Conservation (phyloP, 2,329 filamentous ascomycete genomes). For the Colletotrichum higginsianum region DNA sequence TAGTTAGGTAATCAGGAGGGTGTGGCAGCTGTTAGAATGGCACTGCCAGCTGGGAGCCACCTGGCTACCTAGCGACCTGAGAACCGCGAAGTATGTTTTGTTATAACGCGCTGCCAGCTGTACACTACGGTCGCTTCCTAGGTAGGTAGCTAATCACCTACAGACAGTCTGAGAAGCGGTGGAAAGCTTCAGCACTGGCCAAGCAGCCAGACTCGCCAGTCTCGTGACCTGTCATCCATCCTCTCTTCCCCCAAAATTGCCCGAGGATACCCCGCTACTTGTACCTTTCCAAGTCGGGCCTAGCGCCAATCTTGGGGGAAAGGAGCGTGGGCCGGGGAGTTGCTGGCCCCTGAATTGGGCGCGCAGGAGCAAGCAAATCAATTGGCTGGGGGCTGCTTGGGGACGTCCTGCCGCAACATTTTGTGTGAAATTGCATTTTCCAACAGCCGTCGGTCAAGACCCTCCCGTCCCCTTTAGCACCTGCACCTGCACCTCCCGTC, state of each 20-base stretch:
- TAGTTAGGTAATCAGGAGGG: neutral
- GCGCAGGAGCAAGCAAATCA: constrained; percentile 34
- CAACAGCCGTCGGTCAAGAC: constrained; percentile 44
- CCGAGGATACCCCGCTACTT: constrained; percentile 36
- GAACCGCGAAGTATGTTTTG: constrained; percentile 29
- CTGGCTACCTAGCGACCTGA: neutral
- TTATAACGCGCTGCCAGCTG: neutral
- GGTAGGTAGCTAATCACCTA: too few species aligned
- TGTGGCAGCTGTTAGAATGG: neutral
- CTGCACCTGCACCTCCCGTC: constrained; percentile 43
- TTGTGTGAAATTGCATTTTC: constrained; percentile 58
- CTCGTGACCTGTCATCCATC: constrained; percentile 41
- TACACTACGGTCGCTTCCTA: too few species aligned
- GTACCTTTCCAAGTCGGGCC: neutral
- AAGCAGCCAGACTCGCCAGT: constrained; percentile 9
- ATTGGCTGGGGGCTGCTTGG: constrained; percentile 44
- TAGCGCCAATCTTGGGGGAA: constrained; percentile 39
- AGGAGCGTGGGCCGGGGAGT: constrained; percentile 41
- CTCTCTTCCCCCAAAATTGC: constrained; percentile 29
- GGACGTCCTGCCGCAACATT: constrained; percentile 52
- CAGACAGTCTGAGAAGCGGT: constrained; percentile 3
- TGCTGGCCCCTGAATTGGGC: constrained; percentile 45
- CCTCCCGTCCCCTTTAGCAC: constrained; percentile 44
- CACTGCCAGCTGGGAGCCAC: neutral
- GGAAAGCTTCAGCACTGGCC: constrained; percentile 35